Conservation (phyloP, 441 rosid genomes). For the Erysimum cheiri region DNA sequence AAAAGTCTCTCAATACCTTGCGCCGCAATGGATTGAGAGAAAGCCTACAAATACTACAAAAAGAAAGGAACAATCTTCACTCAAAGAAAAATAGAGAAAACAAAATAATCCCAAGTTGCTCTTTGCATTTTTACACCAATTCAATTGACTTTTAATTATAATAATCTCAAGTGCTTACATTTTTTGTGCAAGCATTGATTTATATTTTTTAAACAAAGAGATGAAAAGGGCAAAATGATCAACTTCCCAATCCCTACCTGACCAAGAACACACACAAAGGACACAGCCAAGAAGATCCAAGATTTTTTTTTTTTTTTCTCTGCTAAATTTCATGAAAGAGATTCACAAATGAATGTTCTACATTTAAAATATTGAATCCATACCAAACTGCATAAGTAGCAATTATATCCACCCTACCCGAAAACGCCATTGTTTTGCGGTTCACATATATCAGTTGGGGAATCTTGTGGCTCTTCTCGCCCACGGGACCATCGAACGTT, state of each 20-base stretch:
- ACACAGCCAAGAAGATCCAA: slow-evolving; percentile 7
- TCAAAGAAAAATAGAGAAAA: background rate
- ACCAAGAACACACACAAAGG: background rate
- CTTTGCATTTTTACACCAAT: background rate
- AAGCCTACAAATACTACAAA: background rate
- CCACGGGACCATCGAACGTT: slow-evolving; percentile 53
- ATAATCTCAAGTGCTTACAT: background rate
- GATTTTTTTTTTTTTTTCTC: background rate
- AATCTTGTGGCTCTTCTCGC: slow-evolving; percentile 51
- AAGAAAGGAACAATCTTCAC: background rate
- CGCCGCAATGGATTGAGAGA: slow-evolving; percentile 8
- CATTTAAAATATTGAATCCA: slow-evolving; percentile 4
- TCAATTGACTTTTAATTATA: background rate
- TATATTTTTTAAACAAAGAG: too few species aligned
- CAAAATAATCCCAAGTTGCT: background rate
- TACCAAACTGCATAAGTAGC: slow-evolving; percentile 18
- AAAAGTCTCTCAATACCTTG: slow-evolving; percentile 14
- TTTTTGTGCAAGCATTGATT: slow-evolving; percentile 1
- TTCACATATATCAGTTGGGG: slow-evolving; percentile 22
- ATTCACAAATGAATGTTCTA: slow-evolving; percentile 9
- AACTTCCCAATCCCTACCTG: background rate
- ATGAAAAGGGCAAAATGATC: background rate
- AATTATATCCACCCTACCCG: slow-evolving; percentile 16
- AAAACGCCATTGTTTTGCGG: background rate
- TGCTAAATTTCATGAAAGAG: slow-evolving; percentile 8